phyloP scores from a whole-genome alignment of 2,329 filamentous ascomycete species.

The Lizonia empirigonia region DNA sequence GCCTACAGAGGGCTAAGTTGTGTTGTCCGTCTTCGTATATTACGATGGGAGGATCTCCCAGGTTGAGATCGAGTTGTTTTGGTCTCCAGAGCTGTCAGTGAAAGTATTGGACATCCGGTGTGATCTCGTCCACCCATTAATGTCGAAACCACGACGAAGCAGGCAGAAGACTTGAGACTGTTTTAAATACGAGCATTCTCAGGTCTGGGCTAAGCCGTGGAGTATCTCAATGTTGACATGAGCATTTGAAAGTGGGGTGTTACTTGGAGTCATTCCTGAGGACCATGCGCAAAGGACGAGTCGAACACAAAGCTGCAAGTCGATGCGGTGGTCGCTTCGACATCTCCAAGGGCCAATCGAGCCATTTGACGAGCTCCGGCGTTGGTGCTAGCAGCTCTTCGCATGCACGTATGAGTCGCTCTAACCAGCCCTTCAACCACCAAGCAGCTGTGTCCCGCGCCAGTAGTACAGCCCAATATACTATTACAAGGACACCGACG shows the following conservation, averaged over 20 bases:
- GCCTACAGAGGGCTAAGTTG: too few relatives aligned
- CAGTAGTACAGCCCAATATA: conserved; percentile 35
- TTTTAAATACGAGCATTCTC: not conserved
- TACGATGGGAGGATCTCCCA: not conserved
- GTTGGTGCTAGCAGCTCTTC: conserved; percentile 29
- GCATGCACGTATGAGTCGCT: conserved; percentile 29
- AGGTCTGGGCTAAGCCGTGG: not conserved
- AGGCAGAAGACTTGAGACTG: too few relatives aligned
- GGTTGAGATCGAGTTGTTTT: not conserved
- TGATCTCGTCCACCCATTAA: not conserved
- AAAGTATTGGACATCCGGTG: not conserved
- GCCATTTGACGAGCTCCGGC: conserved; percentile 35
- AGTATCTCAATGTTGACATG: too few relatives aligned
- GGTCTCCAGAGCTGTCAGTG: not conserved
- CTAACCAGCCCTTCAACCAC: conserved; percentile 37
- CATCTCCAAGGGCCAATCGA: conserved; percentile 35
- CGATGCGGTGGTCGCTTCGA: conserved; percentile 7
- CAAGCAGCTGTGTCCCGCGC: conserved; percentile 24
- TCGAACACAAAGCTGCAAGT: not conserved
- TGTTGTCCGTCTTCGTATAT: too few relatives aligned
- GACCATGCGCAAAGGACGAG: conserved; percentile 1
- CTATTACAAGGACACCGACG: conserved; percentile 33
- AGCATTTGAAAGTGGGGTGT: not conserved
- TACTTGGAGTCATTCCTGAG: not conserved
- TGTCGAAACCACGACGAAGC: not conserved